Conservation (phyloP, 495 filamentous ascomycete genomes). For the Durotheca rogersii region DNA sequence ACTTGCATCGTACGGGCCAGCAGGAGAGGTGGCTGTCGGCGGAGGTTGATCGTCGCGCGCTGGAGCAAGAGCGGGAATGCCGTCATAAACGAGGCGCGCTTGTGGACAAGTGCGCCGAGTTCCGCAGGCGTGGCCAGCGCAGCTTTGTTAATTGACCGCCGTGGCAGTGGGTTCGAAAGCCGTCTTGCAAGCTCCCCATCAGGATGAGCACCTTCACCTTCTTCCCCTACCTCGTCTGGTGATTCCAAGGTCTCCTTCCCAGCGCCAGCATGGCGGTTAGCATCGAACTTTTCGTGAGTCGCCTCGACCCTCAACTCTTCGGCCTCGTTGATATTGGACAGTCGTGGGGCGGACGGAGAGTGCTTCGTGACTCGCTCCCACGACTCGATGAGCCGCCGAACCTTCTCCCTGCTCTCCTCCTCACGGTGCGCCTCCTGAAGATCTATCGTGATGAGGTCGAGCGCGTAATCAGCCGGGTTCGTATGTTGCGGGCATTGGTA, state of each 20-base stretch:
- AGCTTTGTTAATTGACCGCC: slow-evolving; percentile 27
- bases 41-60: slow-evolving; percentile 65
- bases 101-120: slow-evolving; percentile 62
- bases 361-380: slow-evolving; percentile 37
- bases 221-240: neutral
- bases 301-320: slow-evolving; percentile 15
- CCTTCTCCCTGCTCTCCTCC: slow-evolving; percentile 57
- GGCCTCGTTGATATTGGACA: slow-evolving; percentile 26
- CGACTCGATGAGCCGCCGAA: slow-evolving; percentile 56
- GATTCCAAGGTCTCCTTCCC: neutral
- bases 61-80: slow-evolving; percentile 66
- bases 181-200: slow-evolving; percentile 10
- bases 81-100: slow-evolving; percentile 58
- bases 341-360: neutral
- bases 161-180: slow-evolving; percentile 21
- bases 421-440: slow-evolving; percentile 63
- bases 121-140: slow-evolving; percentile 66
- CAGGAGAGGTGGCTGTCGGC: slow-evolving; percentile 62
- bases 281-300: neutral
- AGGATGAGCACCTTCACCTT: slow-evolving; percentile 5
- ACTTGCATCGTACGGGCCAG: slow-evolving; percentile 68
- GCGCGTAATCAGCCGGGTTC: slow-evolving; percentile 74
- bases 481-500: slow-evolving; percentile 63
- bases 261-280: neutral
- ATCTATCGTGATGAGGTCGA: slow-evolving; percentile 74